Evolutionary conservation across 306 rosid genomes (phyloP).

Genomic region (Trichosanthes cucumerina): DNA sequence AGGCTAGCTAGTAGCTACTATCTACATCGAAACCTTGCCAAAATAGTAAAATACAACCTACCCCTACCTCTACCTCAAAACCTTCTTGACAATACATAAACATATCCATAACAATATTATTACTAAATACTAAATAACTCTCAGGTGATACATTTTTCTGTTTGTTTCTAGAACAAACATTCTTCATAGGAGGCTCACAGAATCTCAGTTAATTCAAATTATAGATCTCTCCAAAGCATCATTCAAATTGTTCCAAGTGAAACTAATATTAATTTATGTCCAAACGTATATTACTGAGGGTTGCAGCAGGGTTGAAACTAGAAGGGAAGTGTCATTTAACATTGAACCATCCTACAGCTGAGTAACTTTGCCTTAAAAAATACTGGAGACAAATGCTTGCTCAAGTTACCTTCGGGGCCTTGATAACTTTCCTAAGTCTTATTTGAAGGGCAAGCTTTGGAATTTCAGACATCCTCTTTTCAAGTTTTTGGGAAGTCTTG

Average conservation of each 20-base stretch:
- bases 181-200: not conserved
- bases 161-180: not conserved
- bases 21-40: not conserved
- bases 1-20: not conserved
- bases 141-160: not conserved
- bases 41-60: not conserved
- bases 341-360: not conserved
- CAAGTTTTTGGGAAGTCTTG: conserved; percentile 32
- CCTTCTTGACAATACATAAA: not conserved
- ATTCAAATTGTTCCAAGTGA: not conserved
- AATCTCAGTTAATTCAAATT: not conserved
- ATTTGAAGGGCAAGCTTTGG: conserved; percentile 24
- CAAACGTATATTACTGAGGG: not conserved
- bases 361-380: not conserved
- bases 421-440: conserved; percentile 30
- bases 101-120: too few species aligned
- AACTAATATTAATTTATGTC: not conserved
- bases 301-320: not conserved
- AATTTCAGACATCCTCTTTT: conserved; percentile 18
- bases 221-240: not conserved
- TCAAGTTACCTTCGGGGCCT: conserved; percentile 28
- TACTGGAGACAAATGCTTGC: not conserved
- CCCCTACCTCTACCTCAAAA: not conserved
- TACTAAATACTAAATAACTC: not conserved
- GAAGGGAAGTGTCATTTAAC: not conserved